Percentiles rank a stretch among this genome's conserved stretches.
Evolutionary conservation across 768 basidiomycete species (phyloP).

Genomic region (Wakefieldia striispora): DNA sequence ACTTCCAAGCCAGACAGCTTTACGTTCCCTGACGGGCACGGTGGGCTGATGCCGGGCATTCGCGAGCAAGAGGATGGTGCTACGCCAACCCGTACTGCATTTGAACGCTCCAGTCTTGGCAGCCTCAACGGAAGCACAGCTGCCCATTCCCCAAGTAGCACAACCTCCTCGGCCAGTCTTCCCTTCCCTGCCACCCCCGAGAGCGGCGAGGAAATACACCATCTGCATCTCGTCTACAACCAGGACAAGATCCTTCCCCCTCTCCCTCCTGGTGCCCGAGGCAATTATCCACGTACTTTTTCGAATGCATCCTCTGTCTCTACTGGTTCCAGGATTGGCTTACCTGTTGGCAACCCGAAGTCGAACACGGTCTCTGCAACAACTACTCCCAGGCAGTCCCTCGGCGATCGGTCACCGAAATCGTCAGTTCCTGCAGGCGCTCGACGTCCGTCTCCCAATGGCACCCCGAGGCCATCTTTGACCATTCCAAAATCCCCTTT

Average conservation of each 20-base stretch:
- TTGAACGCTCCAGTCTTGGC: conserved; percentile 24
- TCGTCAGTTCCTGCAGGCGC: conserved; percentile 5
- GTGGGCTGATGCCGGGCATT: conserved; percentile 27
- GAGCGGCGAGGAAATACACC: conserved; percentile 19
- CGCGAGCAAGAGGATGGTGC: conserved; percentile 30
- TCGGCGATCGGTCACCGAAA: conserved; percentile 7
- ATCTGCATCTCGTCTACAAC: conserved; percentile 8
- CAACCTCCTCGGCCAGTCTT: conserved; percentile 29
- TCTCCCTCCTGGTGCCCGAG: conserved; percentile 16
- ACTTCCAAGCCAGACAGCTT: conserved; percentile 13
- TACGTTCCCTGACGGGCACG: not conserved
- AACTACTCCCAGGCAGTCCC: conserved; percentile 11
- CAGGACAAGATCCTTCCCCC: conserved; percentile 34
- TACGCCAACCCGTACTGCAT: conserved; percentile 29
- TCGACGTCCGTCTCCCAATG: conserved; percentile 18
- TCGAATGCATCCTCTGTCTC: conserved; percentile 30
- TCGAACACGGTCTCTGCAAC: conserved; percentile 11
- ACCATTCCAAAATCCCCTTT: conserved; percentile 27
- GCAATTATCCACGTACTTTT: conserved; percentile 34
- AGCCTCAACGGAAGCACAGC: conserved; percentile 20
- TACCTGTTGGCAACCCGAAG: conserved; percentile 6
- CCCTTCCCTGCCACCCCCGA: conserved; percentile 30
- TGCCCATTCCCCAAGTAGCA: conserved; percentile 27
- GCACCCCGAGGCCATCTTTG: conserved; percentile 24
- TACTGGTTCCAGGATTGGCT: conserved; percentile 14